These are phyloP conservation scores for Coprinopsis cinerea DNA, from an alignment of 768 basidiomycete species.

Conservation along the genomic window DNA sequence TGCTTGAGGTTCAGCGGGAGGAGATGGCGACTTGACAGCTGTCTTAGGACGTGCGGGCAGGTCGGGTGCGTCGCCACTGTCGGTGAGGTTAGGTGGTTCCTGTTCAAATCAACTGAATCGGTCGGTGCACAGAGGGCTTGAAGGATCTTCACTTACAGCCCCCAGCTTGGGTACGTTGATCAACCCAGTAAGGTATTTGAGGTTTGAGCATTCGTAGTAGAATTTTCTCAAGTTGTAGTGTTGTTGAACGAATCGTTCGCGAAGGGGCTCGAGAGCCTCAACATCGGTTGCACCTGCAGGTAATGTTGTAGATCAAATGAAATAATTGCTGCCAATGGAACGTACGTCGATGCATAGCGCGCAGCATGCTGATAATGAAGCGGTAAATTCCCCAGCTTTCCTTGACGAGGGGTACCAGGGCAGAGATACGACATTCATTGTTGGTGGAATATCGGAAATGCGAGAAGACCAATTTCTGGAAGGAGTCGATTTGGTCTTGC, in stretches of 20 bases:
- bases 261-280: slow-evolving; percentile 86
- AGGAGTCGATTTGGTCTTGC: slow-evolving; percentile 98
- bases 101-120: slow-evolving; percentile 23
- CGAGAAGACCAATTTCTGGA: slow-evolving; percentile 96
- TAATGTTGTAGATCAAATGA: not conserved
- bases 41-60: slow-evolving; percentile 78
- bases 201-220: slow-evolving; percentile 98
- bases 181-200: slow-evolving; percentile 94
- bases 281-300: slow-evolving; percentile 75
- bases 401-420: slow-evolving; percentile 94
- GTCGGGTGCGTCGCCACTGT: slow-evolving; percentile 78
- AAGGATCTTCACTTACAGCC: slow-evolving; percentile 61
- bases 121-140: too few species aligned
- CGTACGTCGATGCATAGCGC: slow-evolving; percentile 92
- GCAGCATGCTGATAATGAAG: slow-evolving; percentile 97
- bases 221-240: slow-evolving; percentile 94
- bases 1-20: slow-evolving; percentile 66
- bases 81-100: slow-evolving; percentile 95
- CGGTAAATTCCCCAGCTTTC: slow-evolving; percentile 99
- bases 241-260: slow-evolving; percentile 83
- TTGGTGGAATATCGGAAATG: slow-evolving; percentile 88
- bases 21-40: slow-evolving; percentile 48
- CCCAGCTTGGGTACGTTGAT: slow-evolving; percentile 98
- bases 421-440: slow-evolving; percentile 96
- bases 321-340: not conserved